Conservation (phyloP, 2,329 filamentous ascomycete species). For the Paracoccidioides brasiliensis region DNA sequence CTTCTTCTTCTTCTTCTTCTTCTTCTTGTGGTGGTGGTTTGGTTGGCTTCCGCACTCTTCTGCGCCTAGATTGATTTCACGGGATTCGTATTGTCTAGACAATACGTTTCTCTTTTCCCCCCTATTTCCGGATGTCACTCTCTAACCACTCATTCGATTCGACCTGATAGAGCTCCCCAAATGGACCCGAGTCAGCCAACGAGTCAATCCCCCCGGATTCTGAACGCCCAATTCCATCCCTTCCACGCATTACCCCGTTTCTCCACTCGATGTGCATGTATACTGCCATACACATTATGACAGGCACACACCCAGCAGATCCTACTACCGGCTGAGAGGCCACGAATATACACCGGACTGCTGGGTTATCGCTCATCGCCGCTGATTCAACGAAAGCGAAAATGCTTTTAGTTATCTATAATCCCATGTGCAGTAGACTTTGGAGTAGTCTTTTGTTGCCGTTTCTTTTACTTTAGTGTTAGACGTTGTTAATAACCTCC, state of each 20-base stretch:
- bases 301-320: too few species aligned
- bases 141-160: constrained; percentile 10
- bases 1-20: too few species aligned
- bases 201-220: constrained; percentile 89
- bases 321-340: too few species aligned
- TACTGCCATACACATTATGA: neutral
- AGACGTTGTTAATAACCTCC: too few species aligned
- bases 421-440: neutral
- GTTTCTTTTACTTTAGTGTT: neutral
- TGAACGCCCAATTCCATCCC: constrained; percentile 33
- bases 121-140: neutral
- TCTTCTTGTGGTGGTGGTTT: too few species aligned
- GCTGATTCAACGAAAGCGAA: too few species aligned
- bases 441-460: neutral
- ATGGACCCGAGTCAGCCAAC: constrained; percentile 91
- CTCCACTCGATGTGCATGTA: neutral
- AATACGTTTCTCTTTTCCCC: neutral
- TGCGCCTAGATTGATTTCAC: too few species aligned
- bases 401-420: neutral
- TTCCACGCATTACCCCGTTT: neutral
- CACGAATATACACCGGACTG: too few species aligned
- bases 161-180: constrained; percentile 56
- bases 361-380: too few species aligned
- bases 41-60: too few species aligned
- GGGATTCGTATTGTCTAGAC: neutral